Conservation (phyloP, 345 rosid genomes). For the Carallia pectinifolia region DNA sequence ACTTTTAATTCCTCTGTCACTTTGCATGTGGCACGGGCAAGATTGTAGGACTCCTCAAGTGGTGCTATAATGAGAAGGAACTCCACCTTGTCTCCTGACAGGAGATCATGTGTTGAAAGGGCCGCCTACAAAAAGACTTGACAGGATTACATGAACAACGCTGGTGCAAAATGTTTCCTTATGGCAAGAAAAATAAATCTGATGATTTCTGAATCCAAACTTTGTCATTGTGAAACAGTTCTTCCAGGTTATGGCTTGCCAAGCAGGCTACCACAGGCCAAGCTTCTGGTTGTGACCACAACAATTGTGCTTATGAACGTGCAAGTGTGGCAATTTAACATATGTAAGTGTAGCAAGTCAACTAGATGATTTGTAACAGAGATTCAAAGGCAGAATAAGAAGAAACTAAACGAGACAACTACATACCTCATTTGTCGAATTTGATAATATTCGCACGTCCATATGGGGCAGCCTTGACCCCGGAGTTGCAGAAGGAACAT, state of each 20-base stretch:
- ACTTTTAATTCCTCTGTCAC: slow-evolving; percentile 58
- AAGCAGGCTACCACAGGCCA: neutral
- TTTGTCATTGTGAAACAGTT: neutral
- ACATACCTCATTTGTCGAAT: slow-evolving; percentile 40
- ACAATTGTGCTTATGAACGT: neutral
- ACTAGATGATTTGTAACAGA: no score
- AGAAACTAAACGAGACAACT: neutral
- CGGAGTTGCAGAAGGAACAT: slow-evolving; percentile 73
- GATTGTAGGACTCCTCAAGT: slow-evolving; percentile 53
- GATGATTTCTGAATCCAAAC: neutral
- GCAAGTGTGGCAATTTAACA: no score
- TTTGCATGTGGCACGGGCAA: slow-evolving; percentile 52
- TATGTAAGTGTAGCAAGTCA: neutral
- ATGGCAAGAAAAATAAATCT: no score
- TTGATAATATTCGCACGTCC: slow-evolving; percentile 51
- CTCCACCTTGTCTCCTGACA: slow-evolving; percentile 62
- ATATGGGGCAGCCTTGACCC: slow-evolving; percentile 90
- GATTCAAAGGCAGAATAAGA: neutral
- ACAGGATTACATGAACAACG: neutral
- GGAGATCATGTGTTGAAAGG: slow-evolving; percentile 73
- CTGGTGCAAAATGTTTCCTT: neutral
- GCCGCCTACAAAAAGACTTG: slow-evolving; percentile 32
- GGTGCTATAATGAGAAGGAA: slow-evolving; percentile 82
- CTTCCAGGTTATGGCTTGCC: slow-evolving; percentile 7
- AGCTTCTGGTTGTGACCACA: neutral